Base-by-base conservation (phyloP, 805 yeast genomes). In the Komagataella pastoris region DNA sequence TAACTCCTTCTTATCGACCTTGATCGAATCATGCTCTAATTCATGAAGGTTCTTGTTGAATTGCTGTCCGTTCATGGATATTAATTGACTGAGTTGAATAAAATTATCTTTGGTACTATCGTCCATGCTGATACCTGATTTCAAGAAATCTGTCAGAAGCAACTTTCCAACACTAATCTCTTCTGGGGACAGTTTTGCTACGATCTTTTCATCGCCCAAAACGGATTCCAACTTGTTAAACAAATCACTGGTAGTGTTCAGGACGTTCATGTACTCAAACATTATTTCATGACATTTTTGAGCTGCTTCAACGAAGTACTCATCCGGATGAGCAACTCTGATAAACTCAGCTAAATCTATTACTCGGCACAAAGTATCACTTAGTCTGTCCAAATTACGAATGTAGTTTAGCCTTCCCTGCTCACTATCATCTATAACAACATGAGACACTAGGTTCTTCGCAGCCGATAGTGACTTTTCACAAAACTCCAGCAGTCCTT, bases 311-410 rank as follows among this genome's bases (percentile, higher is more conserved):
- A 85, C 74, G 74, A 87, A 88, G 17, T 70, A 65, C 49, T 70
- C 70, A 56, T 82, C 77, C 1, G 98, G 97, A 62, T 91, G 98
- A 1, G 84, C 81, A 21, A 88, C 89, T 48, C 98, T 71, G 24
- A 93, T 80, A 67, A 91, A 91, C 59, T 90, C 98, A 44, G 96
- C 91, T 49, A 91, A 75, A 65, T 93, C 99, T 46, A 93, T 90
- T 5, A 88, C 97, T 52, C 96, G 78, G 63, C 99, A 93, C 30
- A 93, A 67, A 24, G 85, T 77, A 62, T 93, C 98, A 60, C 96
- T 85, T 45, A 93, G 68, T 57, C 88, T 79, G 62, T 93, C 99
- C 56, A 93, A 69, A 50, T 81, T 79, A 47, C 78, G 62, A 51
- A 91, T 76, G 51, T 79, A 87, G 4, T 70, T 64, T 17, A 59